These are phyloP conservation scores for Themeda triandra DNA, from an alignment of 176 grass and related monocot genomes.

Conservation along the genomic window DNA sequence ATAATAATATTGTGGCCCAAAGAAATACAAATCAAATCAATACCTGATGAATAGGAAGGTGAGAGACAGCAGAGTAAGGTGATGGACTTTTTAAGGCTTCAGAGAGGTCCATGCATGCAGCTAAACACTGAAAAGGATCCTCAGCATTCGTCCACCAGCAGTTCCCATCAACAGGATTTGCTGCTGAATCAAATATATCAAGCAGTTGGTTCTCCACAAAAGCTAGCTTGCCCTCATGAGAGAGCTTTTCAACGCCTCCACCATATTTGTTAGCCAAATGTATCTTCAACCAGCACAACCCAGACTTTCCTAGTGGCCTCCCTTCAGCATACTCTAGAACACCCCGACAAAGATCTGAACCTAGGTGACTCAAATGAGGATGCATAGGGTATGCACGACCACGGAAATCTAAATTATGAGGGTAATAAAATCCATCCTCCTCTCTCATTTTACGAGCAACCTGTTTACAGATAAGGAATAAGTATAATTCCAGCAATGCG, in stretches of 20 bases:
- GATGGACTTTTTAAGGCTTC: slow-evolving; percentile 69
- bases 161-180: slow-evolving; percentile 70
- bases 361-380: slow-evolving; percentile 89
- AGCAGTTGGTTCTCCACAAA: slow-evolving; percentile 78
- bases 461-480: slow-evolving; percentile 48
- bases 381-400: slow-evolving; percentile 96
- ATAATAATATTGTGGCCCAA: background rate
- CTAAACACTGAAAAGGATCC: slow-evolving; percentile 97
- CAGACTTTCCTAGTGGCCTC: slow-evolving; percentile 74
- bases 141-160: slow-evolving; percentile 89
- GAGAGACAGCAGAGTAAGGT: slow-evolving; percentile 58
- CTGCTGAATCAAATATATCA: slow-evolving; percentile 89
- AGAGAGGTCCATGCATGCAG: slow-evolving; percentile 82
- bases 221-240: slow-evolving; percentile 60
- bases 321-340: slow-evolving; percentile 91
- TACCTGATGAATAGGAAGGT: slow-evolving; percentile 98
- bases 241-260: slow-evolving; percentile 79
- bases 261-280: slow-evolving; percentile 97
- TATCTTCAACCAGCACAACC: slow-evolving; percentile 88
- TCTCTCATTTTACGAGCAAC: slow-evolving; percentile 89
- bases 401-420: slow-evolving; percentile 91
- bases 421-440: slow-evolving; percentile 95
- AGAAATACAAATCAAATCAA: background rate
- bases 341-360: slow-evolving; percentile 90
- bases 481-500: slow-evolving; percentile 1